Conservation (phyloP, 2,329 filamentous ascomycete species). For the Aspergillus sergii region DNA sequence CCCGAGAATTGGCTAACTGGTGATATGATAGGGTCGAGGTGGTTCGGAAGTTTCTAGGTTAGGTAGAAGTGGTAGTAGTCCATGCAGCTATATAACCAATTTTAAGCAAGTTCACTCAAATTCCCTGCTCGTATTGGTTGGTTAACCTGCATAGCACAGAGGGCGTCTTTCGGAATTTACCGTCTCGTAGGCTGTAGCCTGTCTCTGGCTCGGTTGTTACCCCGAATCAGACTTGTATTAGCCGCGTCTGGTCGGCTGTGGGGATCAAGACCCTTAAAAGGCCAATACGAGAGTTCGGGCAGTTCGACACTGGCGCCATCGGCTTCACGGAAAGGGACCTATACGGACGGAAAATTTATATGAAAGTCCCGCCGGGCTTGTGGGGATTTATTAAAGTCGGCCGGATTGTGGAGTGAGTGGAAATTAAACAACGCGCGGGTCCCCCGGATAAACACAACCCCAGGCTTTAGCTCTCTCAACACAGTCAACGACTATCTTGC, state of each 20-base stretch:
- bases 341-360: conserved; percentile 1
- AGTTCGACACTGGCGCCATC: neutral
- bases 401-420: neutral
- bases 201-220: neutral
- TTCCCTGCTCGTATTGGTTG: neutral
- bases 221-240: neutral
- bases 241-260: neutral
- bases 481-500: neutral
- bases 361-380: neutral
- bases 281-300: neutral
- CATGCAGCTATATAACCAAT: neutral
- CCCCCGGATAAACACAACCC: neutral
- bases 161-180: neutral
- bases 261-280: neutral
- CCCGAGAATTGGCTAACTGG: neutral
- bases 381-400: neutral
- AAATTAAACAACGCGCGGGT: neutral
- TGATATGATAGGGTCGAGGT: neutral
- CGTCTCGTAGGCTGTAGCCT: neutral
- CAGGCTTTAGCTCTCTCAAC: neutral
- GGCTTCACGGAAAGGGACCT: neutral
- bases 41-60: neutral
- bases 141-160: neutral
- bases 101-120: too few relatives aligned
- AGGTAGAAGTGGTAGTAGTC: neutral